Conservation (phyloP, 306 rosid species). For the Trichosanthes truncata region DNA sequence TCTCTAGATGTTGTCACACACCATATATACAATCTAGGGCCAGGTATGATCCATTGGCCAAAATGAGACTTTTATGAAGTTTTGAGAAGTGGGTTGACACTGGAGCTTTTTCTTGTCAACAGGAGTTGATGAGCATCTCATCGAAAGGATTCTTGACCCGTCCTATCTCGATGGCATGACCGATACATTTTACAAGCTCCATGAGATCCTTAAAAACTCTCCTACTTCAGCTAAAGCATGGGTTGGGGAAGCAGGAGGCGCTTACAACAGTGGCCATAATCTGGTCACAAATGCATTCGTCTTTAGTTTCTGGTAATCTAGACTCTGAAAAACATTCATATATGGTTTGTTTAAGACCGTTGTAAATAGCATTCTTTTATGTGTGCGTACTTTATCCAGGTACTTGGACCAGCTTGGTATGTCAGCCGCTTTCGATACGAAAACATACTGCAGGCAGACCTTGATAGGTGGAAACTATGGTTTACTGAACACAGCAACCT, state of each 20-base stretch:
- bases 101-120: neutral
- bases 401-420: conserved; percentile 91
- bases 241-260: conserved; percentile 99
- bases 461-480: conserved; percentile 95
- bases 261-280: conserved; percentile 79
- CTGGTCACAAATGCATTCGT: conserved; percentile 79
- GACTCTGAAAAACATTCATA: neutral
- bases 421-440: conserved; percentile 71
- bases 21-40: conserved; percentile 87
- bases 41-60: conserved; percentile 35
- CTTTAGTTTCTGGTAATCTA: conserved; percentile 61
- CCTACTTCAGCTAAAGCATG: conserved; percentile 49
- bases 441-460: conserved; percentile 82
- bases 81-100: neutral
- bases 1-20: conserved; percentile 48
- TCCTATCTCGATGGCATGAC: conserved; percentile 50
- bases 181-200: conserved; percentile 47
- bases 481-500: conserved; percentile 49
- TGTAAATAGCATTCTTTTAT: neutral
- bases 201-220: conserved; percentile 34
- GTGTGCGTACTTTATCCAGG: conserved; percentile 25
- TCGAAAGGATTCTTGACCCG: conserved; percentile 59
- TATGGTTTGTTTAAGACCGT: neutral
- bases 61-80: neutral
- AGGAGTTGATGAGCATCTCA: conserved; percentile 66